Evolutionary conservation across 2,329 filamentous ascomycete species (phyloP).

Genomic region (Phoma sp.): DNA sequence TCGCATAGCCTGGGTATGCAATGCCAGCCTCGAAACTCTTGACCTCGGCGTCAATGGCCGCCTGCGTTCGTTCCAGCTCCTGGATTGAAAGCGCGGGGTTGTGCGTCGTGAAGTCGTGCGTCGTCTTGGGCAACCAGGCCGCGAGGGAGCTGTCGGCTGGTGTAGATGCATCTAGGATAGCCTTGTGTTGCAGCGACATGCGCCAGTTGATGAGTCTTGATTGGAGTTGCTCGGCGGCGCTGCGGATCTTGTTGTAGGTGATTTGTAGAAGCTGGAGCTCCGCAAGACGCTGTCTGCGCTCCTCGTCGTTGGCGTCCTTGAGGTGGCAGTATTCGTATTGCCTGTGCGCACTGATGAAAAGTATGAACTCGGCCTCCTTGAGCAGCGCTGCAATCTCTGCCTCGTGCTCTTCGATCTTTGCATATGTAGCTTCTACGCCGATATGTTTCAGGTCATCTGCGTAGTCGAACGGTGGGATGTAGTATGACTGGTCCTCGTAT

Average conservation of each 20-base stretch:
- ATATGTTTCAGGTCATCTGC: conserved; percentile 26
- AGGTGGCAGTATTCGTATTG: conserved; percentile 32
- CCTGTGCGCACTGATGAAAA: conserved; percentile 24
- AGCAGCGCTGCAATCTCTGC: conserved; percentile 22
- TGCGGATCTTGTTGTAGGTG: conserved; percentile 25
- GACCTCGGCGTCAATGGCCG: conserved; percentile 24
- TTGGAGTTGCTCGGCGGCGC: conserved; percentile 25
- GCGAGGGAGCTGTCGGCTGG: background rate
- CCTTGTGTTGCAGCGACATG: conserved; percentile 29
- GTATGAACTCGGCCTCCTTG: conserved; percentile 30
- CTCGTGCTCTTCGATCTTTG: conserved; percentile 22
- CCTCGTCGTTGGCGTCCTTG: conserved; percentile 18
- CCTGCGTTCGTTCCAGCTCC: conserved; percentile 27
- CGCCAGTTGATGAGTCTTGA: conserved; percentile 23
- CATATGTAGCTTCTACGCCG: conserved; percentile 15
- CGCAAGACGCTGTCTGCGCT: conserved; percentile 21
- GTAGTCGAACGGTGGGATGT: conserved; percentile 30
- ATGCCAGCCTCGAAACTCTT: conserved; percentile 26
- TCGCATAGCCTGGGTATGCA: conserved; percentile 2
- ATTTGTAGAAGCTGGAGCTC: conserved; percentile 32
- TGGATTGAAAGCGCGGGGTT: conserved; percentile 26
- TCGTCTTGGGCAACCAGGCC: conserved; percentile 23
- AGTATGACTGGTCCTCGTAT: conserved; percentile 22
- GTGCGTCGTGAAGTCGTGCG: conserved; percentile 14
- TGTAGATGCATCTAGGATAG: conserved; percentile 15